A percentile compares a stretch with the other conserved stretches of the same genome.
Conservation (phyloP, 1,139 yeast species). For the Debaryomyces robertsiae region DNA sequence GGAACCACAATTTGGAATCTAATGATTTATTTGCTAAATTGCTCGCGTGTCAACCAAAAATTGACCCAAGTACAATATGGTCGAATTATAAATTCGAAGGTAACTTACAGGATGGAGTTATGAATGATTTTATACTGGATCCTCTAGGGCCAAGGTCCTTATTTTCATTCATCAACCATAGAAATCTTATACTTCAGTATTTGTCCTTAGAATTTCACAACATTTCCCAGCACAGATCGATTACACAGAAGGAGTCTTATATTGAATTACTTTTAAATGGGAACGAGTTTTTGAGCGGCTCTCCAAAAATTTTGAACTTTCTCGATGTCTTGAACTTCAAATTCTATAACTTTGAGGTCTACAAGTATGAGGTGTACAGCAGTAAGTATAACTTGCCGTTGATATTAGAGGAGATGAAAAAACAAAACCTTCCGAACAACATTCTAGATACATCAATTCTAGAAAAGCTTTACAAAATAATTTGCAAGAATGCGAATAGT, state of each 20-base stretch:
- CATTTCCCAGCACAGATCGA: slow-evolving; percentile 52
- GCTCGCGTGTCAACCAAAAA: slow-evolving; percentile 56
- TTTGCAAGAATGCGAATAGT: slow-evolving; percentile 24
- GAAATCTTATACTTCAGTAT: slow-evolving; percentile 65
- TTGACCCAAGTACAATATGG: slow-evolving; percentile 56
- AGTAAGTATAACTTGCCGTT: slow-evolving; percentile 32
- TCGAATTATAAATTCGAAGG: slow-evolving; percentile 47
- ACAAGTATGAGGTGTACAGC: slow-evolving; percentile 44
- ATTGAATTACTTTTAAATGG: slow-evolving; percentile 55
- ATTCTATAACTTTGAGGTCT: slow-evolving; percentile 40
- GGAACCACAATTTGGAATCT: slow-evolving; percentile 27
- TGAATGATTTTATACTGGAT: slow-evolving; percentile 38
- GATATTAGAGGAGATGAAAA: slow-evolving; percentile 29
- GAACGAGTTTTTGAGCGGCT: slow-evolving; percentile 47
- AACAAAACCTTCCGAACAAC: slow-evolving; percentile 15
- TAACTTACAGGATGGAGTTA: slow-evolving; percentile 28
- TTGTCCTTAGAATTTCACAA: slow-evolving; percentile 73
- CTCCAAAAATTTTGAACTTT: slow-evolving; percentile 67
- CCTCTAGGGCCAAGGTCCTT: slow-evolving; percentile 52
- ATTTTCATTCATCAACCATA: slow-evolving; percentile 60
- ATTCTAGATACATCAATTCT: slow-evolving; percentile 25
- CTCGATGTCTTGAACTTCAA: slow-evolving; percentile 69
- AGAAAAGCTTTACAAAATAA: slow-evolving; percentile 25
- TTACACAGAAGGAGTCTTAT: slow-evolving; percentile 57
- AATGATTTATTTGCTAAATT: slow-evolving; percentile 55